These are phyloP conservation scores for Colletotrichum sp. DNA, from an alignment of 2,329 filamentous ascomycete genomes.

Conservation along the genomic window DNA sequence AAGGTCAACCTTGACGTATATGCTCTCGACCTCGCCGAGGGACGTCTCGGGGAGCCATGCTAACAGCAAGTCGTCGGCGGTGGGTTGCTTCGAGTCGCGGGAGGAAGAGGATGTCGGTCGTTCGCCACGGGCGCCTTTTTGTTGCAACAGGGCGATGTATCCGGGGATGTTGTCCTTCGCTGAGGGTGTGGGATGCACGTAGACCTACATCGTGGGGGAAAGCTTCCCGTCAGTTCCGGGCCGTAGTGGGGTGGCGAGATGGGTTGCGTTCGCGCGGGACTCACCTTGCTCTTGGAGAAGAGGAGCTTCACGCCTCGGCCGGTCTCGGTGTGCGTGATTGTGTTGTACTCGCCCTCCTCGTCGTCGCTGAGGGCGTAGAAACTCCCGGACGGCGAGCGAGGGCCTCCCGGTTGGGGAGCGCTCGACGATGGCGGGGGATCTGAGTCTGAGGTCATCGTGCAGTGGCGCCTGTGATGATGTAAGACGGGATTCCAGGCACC, in stretches of 20 bases:
- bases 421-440: conserved; percentile 16
- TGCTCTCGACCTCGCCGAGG: conserved; percentile 82
- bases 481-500: conserved; percentile 6
- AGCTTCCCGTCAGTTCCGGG: background rate
- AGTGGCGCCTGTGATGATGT: background rate
- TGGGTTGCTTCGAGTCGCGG: conserved; percentile 42
- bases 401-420: conserved; percentile 33
- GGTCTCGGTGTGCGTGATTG: conserved; percentile 79
- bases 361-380: conserved; percentile 98
- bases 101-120: conserved; percentile 48
- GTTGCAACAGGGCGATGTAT: conserved; percentile 91
- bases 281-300: conserved; percentile 94
- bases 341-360: conserved; percentile 94
- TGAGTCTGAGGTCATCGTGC: conserved; percentile 22
- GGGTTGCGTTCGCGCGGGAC: conserved; percentile 19
- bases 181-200: conserved; percentile 91
- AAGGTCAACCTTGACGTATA: conserved; percentile 95
- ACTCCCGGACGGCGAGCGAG: conserved; percentile 79
- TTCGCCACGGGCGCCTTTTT: conserved; percentile 64
- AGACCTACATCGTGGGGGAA: conserved; percentile 66
- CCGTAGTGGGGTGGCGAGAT: background rate
- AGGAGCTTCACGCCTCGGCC: conserved; percentile 90
- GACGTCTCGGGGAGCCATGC: conserved; percentile 93
- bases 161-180: conserved; percentile 95
- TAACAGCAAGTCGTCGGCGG: conserved; percentile 78